phyloP scores from a whole-genome alignment of 306 rosid species.

The Dalbergia oliveri region DNA sequence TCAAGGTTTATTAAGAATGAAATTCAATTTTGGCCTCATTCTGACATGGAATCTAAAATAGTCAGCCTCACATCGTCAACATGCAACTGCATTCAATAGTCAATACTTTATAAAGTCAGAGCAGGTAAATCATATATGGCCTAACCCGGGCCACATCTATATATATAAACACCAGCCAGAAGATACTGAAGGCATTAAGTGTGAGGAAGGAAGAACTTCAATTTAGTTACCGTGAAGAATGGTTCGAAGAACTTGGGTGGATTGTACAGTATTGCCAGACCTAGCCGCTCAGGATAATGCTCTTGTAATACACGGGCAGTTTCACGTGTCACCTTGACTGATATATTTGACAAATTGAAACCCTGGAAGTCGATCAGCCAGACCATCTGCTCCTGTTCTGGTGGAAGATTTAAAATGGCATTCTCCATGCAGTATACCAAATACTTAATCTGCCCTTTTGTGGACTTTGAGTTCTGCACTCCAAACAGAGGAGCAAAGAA shows the following conservation, averaged over 20 bases:
- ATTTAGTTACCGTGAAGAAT: slow-evolving; percentile 71
- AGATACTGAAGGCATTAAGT: slow-evolving; percentile 25
- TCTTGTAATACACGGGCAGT: slow-evolving; percentile 89
- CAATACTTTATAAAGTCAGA: slow-evolving; percentile 23
- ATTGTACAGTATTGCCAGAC: slow-evolving; percentile 85
- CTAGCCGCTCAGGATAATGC: slow-evolving; percentile 89
- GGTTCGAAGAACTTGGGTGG: slow-evolving; percentile 93
- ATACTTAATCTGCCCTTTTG: slow-evolving; percentile 80
- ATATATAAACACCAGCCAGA: background rate
- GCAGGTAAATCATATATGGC: slow-evolving; percentile 15
- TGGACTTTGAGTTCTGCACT: slow-evolving; percentile 85
- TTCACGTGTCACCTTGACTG: slow-evolving; percentile 84
- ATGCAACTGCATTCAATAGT: background rate
- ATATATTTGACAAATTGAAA: slow-evolving; percentile 77
- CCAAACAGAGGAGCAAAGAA: slow-evolving; percentile 43
- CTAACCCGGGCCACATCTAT: slow-evolving; percentile 21
- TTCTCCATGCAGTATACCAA: slow-evolving; percentile 95
- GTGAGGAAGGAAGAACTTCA: background rate
- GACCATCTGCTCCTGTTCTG: slow-evolving; percentile 85
- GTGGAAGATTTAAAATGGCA: slow-evolving; percentile 73
- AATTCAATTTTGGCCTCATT: slow-evolving; percentile 12
- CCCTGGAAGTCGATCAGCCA: slow-evolving; percentile 94
- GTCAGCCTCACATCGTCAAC: slow-evolving; percentile 26
- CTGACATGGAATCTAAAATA: slow-evolving; percentile 32
- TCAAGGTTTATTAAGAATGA: background rate